phyloP scores from a whole-genome alignment of 306 rosid genomes.

The Crataegus laevigata region DNA sequence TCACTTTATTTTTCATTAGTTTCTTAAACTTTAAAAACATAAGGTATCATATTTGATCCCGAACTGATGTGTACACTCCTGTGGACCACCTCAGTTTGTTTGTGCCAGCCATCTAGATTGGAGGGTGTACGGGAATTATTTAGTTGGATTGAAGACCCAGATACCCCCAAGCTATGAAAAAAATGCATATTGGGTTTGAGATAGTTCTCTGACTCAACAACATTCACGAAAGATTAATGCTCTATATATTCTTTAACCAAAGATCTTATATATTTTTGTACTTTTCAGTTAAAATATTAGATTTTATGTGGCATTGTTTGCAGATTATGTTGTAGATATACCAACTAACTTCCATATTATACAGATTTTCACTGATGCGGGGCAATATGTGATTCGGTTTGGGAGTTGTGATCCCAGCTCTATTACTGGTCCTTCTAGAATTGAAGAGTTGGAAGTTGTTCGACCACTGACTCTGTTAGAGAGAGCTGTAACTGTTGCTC shows the following conservation, averaged over 20 bases:
- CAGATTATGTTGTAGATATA: not conserved
- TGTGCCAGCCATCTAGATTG: not conserved
- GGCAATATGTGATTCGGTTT: constrained; percentile 89
- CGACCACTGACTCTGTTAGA: constrained; percentile 67
- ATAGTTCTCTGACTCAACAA: not conserved
- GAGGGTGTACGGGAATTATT: not conserved
- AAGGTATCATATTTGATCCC: not conserved
- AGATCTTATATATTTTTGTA: not conserved
- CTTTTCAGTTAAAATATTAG: not conserved
- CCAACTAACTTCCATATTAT: constrained; percentile 3
- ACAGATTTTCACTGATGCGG: constrained; percentile 94
- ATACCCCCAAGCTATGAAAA: not conserved
- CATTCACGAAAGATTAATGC: not conserved
- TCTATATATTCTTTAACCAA: not conserved
- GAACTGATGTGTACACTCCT: not conserved
- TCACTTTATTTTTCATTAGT: no score
- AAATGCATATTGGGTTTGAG: not conserved
- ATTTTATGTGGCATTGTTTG: not conserved
- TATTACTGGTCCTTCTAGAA: constrained; percentile 54
- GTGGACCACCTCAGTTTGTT: not conserved
- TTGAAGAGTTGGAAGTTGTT: constrained; percentile 69
- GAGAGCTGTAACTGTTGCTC: constrained; percentile 93
- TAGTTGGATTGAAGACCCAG: not conserved
- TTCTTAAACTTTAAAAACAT: no score
- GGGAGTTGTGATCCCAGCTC: constrained; percentile 68